Percentiles rank a stretch among this genome's conserved stretches.
Conservation (phyloP, 2,329 filamentous ascomycete species). For the Botrytis medusae region DNA sequence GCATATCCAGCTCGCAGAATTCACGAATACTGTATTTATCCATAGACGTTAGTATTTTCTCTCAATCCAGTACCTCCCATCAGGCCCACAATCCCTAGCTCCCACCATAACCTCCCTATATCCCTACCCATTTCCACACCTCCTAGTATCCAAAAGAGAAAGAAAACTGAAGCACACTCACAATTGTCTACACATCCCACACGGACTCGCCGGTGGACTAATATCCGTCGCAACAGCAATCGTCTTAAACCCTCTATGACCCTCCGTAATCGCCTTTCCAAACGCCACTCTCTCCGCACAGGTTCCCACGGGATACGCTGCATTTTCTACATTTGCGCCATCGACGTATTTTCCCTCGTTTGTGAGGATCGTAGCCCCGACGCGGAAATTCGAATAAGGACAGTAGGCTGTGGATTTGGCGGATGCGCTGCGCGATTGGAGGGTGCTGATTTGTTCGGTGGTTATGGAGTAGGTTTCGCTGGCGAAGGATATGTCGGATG, state of each 20-base stretch:
- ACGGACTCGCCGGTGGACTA: conserved; percentile 68
- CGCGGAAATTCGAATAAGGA: conserved; percentile 68
- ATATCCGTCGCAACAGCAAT: conserved; percentile 85
- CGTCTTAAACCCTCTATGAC: conserved; percentile 61
- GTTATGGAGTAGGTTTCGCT: conserved; percentile 51
- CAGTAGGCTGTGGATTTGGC: conserved; percentile 84
- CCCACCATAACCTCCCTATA: not conserved
- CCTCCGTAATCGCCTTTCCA: conserved; percentile 67
- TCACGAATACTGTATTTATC: conserved; percentile 65
- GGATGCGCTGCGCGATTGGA: conserved; percentile 66
- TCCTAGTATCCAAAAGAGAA: not conserved
- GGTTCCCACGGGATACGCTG: conserved; percentile 87
- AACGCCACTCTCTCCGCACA: conserved; percentile 93
- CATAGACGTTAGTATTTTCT: not conserved
- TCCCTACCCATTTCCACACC: not conserved
- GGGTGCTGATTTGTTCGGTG: conserved; percentile 60
- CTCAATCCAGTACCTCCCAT: not conserved
- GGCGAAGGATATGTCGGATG: conserved; percentile 1
- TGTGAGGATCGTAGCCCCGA: conserved; percentile 78
- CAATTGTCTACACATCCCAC: conserved; percentile 96
- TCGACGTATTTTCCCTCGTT: conserved; percentile 48
- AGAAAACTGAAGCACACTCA: conserved; percentile 44
- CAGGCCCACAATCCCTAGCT: not conserved
- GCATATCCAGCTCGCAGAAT: conserved; percentile 67
- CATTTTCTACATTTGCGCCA: conserved; percentile 90